These are phyloP conservation scores for Suillus tomentosus DNA, from an alignment of 768 basidiomycete genomes.

Conservation along the genomic window DNA sequence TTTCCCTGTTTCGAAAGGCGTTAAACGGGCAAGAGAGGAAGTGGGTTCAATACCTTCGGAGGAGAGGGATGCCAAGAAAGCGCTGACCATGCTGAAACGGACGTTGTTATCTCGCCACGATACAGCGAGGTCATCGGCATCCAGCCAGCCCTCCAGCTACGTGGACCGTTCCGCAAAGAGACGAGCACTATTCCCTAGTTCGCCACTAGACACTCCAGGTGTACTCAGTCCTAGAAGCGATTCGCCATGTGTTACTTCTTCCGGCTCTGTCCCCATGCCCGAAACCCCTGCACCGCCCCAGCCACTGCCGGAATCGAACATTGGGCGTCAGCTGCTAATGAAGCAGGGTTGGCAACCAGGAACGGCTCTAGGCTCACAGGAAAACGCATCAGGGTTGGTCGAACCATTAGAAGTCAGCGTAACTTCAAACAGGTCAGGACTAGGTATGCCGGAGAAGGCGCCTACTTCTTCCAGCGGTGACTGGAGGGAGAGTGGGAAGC, in stretches of 20 bases:
- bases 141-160: constrained; percentile 38
- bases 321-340: constrained; percentile 68
- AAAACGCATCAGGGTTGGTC: constrained; percentile 39
- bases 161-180: constrained; percentile 73
- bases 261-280: constrained; percentile 14
- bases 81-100: constrained; percentile 65
- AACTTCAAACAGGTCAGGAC: constrained; percentile 50
- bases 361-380: constrained; percentile 33
- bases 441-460: constrained; percentile 45
- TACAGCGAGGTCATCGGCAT: constrained; percentile 15
- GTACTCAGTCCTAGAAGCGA: constrained; percentile 31
- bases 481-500: constrained; percentile 46
- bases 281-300: constrained; percentile 42
- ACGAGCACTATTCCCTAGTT: constrained; percentile 56
- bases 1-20: constrained; percentile 32
- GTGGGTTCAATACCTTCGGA: constrained; percentile 19
- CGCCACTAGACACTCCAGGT: constrained; percentile 56
- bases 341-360: constrained; percentile 83
- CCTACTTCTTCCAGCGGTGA: constrained; percentile 22
- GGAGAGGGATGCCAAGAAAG: constrained; percentile 58
- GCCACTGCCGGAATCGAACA: constrained; percentile 57
- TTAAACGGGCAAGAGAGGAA: constrained; percentile 25
- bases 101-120: constrained; percentile 58
- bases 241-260: constrained; percentile 21
- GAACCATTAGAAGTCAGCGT: constrained; percentile 56